A percentile compares a stretch with the other conserved stretches of the same genome.
Evolutionary conservation across 2,329 filamentous ascomycete genomes (phyloP).

Genomic region (Stachybotrys chartarum): DNA sequence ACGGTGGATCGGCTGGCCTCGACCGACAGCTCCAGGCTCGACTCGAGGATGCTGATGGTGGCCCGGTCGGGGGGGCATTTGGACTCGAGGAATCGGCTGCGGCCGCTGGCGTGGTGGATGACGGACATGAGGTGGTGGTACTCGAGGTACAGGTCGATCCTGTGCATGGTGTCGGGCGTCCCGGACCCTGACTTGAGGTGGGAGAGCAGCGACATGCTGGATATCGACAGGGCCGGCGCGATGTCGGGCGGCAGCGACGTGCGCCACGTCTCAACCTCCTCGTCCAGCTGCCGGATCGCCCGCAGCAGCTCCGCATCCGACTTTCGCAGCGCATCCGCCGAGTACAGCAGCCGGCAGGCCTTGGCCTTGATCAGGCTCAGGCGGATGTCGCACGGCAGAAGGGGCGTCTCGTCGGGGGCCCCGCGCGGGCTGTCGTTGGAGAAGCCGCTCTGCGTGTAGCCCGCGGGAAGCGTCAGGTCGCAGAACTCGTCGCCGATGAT

Average conservation of each 20-base stretch:
- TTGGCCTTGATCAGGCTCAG: constrained; percentile 45
- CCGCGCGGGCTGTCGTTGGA: constrained; percentile 1
- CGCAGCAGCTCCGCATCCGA: constrained; percentile 46
- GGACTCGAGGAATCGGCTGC: constrained; percentile 24
- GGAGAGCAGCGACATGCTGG: neutral
- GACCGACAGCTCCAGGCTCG: constrained; percentile 44
- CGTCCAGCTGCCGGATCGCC: constrained; percentile 48
- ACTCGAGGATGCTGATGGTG: constrained; percentile 37
- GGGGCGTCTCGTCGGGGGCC: constrained; percentile 13
- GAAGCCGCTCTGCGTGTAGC: constrained; percentile 17
- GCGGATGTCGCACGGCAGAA: constrained; percentile 39
- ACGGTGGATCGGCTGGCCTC: constrained; percentile 50
- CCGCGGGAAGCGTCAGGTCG: constrained; percentile 39
- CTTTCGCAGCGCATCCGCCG: constrained; percentile 37
- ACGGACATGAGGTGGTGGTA: constrained; percentile 48
- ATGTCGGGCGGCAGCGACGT: constrained; percentile 35
- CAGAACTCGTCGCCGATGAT: constrained; percentile 43
- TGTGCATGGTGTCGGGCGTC: constrained; percentile 33
- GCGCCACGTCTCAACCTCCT: constrained; percentile 49
- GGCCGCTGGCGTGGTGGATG: constrained; percentile 47
- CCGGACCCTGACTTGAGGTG: neutral
- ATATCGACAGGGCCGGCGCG: constrained; percentile 39
- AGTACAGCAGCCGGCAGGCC: constrained; percentile 40
- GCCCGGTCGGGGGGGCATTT: constrained; percentile 12
- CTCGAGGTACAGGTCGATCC: constrained; percentile 42